A percentile compares a stretch with the other conserved stretches of the same genome.
These are phyloP conservation scores for Colletotrichum eleusines DNA, from an alignment of 2,329 filamentous ascomycete species.

Conservation along the genomic window DNA sequence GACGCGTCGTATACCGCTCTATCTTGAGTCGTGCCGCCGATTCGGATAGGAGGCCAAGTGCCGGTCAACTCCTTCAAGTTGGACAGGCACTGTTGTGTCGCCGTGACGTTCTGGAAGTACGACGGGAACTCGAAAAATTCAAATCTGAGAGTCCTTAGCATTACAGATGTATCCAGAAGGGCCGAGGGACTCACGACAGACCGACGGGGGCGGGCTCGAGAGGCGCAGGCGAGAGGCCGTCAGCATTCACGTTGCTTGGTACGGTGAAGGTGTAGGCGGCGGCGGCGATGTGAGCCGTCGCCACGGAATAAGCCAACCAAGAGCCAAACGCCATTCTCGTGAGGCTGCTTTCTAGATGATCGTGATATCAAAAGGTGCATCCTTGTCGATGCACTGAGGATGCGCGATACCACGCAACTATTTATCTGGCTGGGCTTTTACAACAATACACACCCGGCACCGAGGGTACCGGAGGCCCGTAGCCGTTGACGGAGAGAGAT, in stretches of 20 bases:
- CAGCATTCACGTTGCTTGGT: conserved; percentile 15
- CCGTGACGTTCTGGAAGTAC: conserved; percentile 64
- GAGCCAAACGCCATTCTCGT: background rate
- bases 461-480: background rate
- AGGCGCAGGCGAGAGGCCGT: conserved; percentile 23
- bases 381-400: background rate
- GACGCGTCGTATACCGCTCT: conserved; percentile 63
- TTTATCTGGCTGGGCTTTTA: background rate
- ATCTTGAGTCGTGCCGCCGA: conserved; percentile 68
- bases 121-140: conserved; percentile 69
- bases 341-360: background rate
- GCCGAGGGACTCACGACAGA: conserved; percentile 23
- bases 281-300: conserved; percentile 8
- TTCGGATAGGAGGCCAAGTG: conserved; percentile 64
- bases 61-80: conserved; percentile 65
- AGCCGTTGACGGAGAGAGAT: background rate
- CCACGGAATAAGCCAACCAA: background rate
- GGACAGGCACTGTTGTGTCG: conserved; percentile 63
- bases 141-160: conserved; percentile 46
- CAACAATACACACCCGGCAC: background rate
- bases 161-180: background rate
- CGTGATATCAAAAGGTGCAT: background rate
- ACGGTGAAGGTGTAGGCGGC: conserved; percentile 19
- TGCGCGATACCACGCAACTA: background rate
- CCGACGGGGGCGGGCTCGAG: conserved; percentile 29